Percentiles rank a stretch among this genome's conserved stretches.
Evolutionary conservation across 2,329 filamentous ascomycete genomes (phyloP).

Genomic region (Calonectria fujianensis): DNA sequence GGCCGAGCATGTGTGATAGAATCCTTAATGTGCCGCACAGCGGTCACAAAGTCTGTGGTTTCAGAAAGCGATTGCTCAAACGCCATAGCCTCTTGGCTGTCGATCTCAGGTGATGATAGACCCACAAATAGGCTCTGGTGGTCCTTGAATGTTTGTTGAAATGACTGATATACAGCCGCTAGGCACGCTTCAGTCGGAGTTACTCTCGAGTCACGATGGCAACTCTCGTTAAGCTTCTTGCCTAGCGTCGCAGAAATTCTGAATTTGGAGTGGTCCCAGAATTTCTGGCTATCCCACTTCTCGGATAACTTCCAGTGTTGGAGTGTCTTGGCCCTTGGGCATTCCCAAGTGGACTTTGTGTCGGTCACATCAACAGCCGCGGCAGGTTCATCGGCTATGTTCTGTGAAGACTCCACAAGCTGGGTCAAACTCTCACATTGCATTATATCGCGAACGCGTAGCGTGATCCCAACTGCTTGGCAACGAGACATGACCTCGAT

Average conservation of each 20-base stretch:
- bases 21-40: not conserved
- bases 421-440: not conserved
- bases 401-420: not conserved
- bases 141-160: not conserved
- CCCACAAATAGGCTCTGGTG: not conserved
- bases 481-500: constrained; percentile 3
- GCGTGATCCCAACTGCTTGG: not conserved
- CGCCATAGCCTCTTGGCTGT: not conserved
- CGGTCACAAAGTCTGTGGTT: not conserved
- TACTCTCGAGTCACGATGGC: not conserved
- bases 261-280: not conserved
- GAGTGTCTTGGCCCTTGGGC: not conserved
- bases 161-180: not conserved
- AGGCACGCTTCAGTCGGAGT: not conserved
- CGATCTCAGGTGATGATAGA: not conserved
- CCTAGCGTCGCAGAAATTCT: not conserved
- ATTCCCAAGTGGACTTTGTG: not conserved
- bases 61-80: too few species aligned
- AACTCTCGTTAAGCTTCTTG: not conserved
- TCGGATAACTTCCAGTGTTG: not conserved
- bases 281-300: not conserved
- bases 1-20: not conserved
- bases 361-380: not conserved
- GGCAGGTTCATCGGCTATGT: not conserved
- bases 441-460: not conserved